A percentile compares a stretch with the other conserved stretches of the same genome.
These are phyloP conservation scores for Adansonia gregorii DNA, from an alignment of 441 rosid genomes.

Conservation along the genomic window DNA sequence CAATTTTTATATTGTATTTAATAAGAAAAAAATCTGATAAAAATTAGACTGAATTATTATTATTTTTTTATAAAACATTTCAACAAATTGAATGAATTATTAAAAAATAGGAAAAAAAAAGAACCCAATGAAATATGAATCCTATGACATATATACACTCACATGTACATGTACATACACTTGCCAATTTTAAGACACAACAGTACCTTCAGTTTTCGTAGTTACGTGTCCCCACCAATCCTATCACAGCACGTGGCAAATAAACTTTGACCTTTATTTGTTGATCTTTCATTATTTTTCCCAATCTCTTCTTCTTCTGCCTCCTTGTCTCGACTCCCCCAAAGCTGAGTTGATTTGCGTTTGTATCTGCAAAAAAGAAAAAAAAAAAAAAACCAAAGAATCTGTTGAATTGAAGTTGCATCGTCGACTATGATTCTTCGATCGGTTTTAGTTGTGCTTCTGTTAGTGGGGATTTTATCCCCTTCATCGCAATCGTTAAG, in stretches of 20 bases:
- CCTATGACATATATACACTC: too few relatives aligned
- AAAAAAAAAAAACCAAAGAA: constrained; percentile 13
- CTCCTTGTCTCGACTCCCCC: not conserved
- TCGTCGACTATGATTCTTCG: constrained; percentile 35
- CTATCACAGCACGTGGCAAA: constrained; percentile 35
- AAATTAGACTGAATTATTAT: too few relatives aligned
- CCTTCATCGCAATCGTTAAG: constrained; percentile 51
- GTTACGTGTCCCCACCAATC: constrained; percentile 38
- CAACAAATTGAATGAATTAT: too few relatives aligned
- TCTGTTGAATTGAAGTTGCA: not conserved
- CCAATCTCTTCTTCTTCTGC: not conserved
- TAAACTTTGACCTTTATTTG: constrained; percentile 33
- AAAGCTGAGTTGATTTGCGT: not conserved
- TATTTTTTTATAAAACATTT: too few relatives aligned
- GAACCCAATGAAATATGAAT: too few relatives aligned
- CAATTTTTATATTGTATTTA: too few relatives aligned
- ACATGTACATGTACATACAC: not conserved
- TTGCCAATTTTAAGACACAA: not conserved
- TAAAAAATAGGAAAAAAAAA: not conserved
- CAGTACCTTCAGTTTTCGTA: not conserved
- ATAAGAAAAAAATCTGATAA: too few relatives aligned
- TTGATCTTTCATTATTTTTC: not conserved
- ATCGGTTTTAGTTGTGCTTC: constrained; percentile 22
- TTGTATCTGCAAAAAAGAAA: not conserved
- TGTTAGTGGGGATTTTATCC: constrained; percentile 42